Evolutionary conservation across 371 early-diverging fungal genomes (phyloP), one percentile per base, ranked within the genome.

Genomic region (Rhizopus sp.): DNA sequence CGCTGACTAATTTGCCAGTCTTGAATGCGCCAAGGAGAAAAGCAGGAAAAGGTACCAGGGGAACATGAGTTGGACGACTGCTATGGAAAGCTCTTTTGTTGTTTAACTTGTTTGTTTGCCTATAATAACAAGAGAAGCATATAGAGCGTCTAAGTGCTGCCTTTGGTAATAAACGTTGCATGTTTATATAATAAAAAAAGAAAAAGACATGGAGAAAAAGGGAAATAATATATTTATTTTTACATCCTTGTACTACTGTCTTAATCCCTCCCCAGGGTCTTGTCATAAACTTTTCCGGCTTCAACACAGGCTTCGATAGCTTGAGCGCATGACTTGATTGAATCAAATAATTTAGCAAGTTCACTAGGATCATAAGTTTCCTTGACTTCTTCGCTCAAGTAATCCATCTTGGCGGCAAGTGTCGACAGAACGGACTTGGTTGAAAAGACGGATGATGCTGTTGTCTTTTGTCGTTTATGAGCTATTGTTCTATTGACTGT

Each of bases 31-130:
- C 54, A 1, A 73, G 39, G 7, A 80, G 32, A 13, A 66, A 51
- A 12, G 69, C 70, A 3, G 80, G 80, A 23, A 80, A 52, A 32
- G 80, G 80, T 4, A 80, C 50, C 37, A 80, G 62, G 12, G 80
- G 80, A 15, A 57, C 64, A 9, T 35, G 62, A 0, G 50, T 54
- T n/a, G 64, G 57, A 30, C 51, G 62, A 7, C 63, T 63, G 2
- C 69, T 46, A 54, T 80, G 80, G 42, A 80, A 79, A 17, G 40
- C 16, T 48, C 48, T 54, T 32, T 10, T 51, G 39, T 4, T 40
- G 39, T 8, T 41, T 34, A 31, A n/a, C 3, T 16, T 4, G 9
- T 30, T 47, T 34, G 42, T 35, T n/a, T 46, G 42, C 6, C 50
- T 50, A 17, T 33, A 41, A 49, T 53, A 49, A 32, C 58, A 58